Conservation (phyloP, 2,329 filamentous ascomycete genomes). For the Phialemonium atrogriseum region DNA sequence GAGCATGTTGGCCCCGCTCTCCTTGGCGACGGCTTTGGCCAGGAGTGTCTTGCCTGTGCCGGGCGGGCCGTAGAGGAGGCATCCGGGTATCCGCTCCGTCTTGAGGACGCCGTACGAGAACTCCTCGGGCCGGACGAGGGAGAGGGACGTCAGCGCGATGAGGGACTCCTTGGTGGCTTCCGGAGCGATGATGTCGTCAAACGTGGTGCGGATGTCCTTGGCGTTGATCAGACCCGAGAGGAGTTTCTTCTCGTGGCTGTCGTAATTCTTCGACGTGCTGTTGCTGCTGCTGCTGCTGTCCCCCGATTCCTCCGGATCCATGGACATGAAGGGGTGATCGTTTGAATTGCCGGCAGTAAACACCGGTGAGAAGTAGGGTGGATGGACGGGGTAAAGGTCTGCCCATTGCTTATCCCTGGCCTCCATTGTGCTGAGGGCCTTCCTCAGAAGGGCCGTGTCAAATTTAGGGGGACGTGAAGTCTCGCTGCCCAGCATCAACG, state of each 20-base stretch:
- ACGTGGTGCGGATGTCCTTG: constrained; percentile 75
- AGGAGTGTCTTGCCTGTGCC: constrained; percentile 69
- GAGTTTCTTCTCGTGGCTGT: constrained; percentile 74
- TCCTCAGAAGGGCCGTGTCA: constrained; percentile 10
- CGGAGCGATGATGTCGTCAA: constrained; percentile 74
- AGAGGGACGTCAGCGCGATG: constrained; percentile 81
- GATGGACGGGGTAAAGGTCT: constrained; percentile 11
- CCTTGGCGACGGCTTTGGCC: constrained; percentile 61
- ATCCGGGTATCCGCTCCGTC: constrained; percentile 82
- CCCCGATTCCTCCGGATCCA: constrained; percentile 1
- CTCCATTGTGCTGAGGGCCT: constrained; percentile 17
- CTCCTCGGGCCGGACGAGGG: constrained; percentile 81
- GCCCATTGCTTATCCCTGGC: constrained; percentile 18
- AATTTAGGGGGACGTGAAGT: constrained; percentile 8
- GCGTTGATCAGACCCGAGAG: constrained; percentile 75
- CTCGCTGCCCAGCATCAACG: constrained; percentile 15
- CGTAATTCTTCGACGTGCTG: constrained; percentile 28
- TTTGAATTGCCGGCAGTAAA: neutral
- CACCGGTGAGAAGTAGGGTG: constrained; percentile 17
- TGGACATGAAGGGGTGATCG: neutral
- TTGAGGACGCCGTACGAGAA: constrained; percentile 92
- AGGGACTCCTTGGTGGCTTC: constrained; percentile 75
- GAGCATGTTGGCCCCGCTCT: constrained; percentile 64
- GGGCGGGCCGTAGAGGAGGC: constrained; percentile 80
- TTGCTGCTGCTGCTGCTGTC: constrained; percentile 14